Base-by-base conservation (phyloP, 371 early-diverging fungal species). In the Saksenaea vasiformis region DNA sequence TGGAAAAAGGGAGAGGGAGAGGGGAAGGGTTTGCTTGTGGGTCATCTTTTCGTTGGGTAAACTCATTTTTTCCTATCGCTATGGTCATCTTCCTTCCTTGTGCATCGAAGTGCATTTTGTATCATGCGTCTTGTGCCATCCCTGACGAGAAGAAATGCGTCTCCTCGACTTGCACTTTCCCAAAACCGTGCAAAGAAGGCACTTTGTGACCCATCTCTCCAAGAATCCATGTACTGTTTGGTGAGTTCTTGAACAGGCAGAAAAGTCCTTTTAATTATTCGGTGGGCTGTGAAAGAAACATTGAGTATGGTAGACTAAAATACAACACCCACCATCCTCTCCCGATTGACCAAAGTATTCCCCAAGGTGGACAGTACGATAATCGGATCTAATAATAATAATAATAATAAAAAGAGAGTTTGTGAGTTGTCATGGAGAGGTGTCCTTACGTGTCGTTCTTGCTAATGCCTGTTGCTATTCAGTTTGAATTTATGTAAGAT, bases 61-160 rank as follows among this genome's bases (percentile, higher is more conserved):
- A 22, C 51, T 47, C 51, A 47, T 47, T 47, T 47, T 22, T 47
- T 47, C 22, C 51, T 47, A 47, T 47, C 51, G 11, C 51, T 47
- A 53, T 64, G 64, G 13, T 64, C 64, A 14, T 47, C 53, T 8
- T 43, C 37, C 19, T 55, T 60, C 41, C 62, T 67, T 17, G 44
- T 57, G 15, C 26, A 24, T 15, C 57, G 54, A 17, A 54, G 26
- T 2, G 38, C 56, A 56, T 56, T 55, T 37, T 70, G 36, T 19
- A 70, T 51, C 3, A 66, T 10, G 31, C 73, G 67, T 56, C 56
- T 72, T 43, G 41, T 72, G 38, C 73, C 73, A 36, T 58, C 69
- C 26, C 34, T 72, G 19, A 60, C 67, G 47, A 69, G 69, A 57
- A 36, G 57, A 24, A 72, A 72, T 59, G 67, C 70, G 36, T 70